Base-by-base conservation (phyloP, 352 stramenopile genomes). In the Phytophthora sansomeana region DNA sequence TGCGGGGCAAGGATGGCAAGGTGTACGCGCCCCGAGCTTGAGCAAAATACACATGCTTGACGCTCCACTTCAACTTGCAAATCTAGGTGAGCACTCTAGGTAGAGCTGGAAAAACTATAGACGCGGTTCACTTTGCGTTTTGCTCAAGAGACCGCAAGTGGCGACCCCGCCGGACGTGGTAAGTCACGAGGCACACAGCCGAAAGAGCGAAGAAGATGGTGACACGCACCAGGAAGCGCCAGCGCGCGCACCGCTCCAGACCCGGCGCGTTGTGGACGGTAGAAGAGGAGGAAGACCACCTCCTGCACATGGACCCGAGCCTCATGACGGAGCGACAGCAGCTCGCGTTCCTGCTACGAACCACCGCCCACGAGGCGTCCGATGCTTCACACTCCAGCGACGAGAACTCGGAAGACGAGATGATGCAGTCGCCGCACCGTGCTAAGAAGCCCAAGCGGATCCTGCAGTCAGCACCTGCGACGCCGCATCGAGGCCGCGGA, bases 261-360 rank as follows among this genome's bases (percentile, higher is more conserved):
- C 21, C 52, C 0, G 38, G 56, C 19, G 36, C 54, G 17, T n/a
- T 32, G 17, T 60, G 43, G 66, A 29, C n/a, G 32, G 13, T 67
- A 33, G 44, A 69, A n/a, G 52, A 67, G 11, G 54, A 69, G 17
- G 63, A 76, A 19, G 52, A 73, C 24, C 43, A 61, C 53, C 16
- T 69, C 3, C 39, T 70, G 30, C 47, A 63, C 39, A 71, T 89
- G 69, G 73, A 93, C 52, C 78, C 80, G 43, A 88, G 77, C 46
- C 70, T 90, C 21, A 93, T 93, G 85, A 93, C 85, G 43, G 85
- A 93, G 71, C 81, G 85, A 9, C 85, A 93, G 63, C 85, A 92
- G 61, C 61, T 93, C 50, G 80, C 85, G 47, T 93, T 93, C 60
- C 71, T 93, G 19, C 67, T 93, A 59, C 81, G 83, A 4, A 82